phyloP scores from a whole-genome alignment of 2,329 filamentous ascomycete species.

The Aureobasidium sp. region DNA sequence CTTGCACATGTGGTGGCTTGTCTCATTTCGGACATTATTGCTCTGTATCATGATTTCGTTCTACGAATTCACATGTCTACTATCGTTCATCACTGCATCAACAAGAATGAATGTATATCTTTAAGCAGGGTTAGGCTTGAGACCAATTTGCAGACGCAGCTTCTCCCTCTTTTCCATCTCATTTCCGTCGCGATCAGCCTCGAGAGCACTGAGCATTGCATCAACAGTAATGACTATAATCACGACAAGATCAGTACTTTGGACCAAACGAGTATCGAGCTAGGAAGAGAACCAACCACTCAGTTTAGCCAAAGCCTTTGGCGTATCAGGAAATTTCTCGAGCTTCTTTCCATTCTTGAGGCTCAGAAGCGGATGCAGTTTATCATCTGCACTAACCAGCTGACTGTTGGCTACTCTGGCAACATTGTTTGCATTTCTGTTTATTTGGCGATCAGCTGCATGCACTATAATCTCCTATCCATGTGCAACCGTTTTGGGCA shows the following conservation, averaged over 20 bases:
- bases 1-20: background rate
- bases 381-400: slow-evolving; percentile 24
- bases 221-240: slow-evolving; percentile 24
- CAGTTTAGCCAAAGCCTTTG: slow-evolving; percentile 26
- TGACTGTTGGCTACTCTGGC: slow-evolving; percentile 29
- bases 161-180: slow-evolving; percentile 26
- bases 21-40: background rate
- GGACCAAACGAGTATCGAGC: background rate
- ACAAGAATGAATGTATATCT: background rate
- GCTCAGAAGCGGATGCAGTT: slow-evolving; percentile 24
- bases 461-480: background rate
- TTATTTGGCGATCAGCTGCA: background rate
- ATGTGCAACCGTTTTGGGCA: background rate
- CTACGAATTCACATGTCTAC: background rate
- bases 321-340: slow-evolving; percentile 27
- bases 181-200: slow-evolving; percentile 26
- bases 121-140: slow-evolving; percentile 27
- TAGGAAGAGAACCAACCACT: slow-evolving; percentile 20
- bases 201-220: slow-evolving; percentile 25
- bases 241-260: background rate
- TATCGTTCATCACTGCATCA: background rate
- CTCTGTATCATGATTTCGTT: background rate
- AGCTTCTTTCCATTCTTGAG: slow-evolving; percentile 27
- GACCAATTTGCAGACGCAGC: slow-evolving; percentile 26
- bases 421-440: slow-evolving; percentile 27